Conservation (phyloP, 2,329 filamentous ascomycete species). For the Fusarium sp. region DNA sequence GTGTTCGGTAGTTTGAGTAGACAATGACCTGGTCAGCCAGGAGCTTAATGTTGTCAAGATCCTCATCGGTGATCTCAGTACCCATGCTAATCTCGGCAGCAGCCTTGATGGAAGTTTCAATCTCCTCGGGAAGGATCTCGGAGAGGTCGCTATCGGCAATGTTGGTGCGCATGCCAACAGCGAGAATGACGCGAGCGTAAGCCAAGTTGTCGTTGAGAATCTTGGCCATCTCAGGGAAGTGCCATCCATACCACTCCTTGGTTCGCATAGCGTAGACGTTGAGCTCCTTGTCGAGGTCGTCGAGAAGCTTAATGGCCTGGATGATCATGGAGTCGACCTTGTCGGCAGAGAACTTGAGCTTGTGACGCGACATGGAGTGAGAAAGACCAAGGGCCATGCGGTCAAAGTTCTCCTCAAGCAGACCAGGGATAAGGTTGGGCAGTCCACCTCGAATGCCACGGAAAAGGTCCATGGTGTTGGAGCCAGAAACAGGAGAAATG, state of each 20-base stretch:
- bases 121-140: slow-evolving; percentile 93
- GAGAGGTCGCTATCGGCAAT: slow-evolving; percentile 81
- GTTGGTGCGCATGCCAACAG: slow-evolving; percentile 89
- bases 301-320: slow-evolving; percentile 91
- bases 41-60: slow-evolving; percentile 91
- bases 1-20: slow-evolving; percentile 89
- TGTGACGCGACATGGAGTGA: slow-evolving; percentile 95
- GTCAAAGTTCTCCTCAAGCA: slow-evolving; percentile 85
- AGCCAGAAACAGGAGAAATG: slow-evolving; percentile 79
- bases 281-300: slow-evolving; percentile 97
- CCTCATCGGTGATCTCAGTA: slow-evolving; percentile 92
- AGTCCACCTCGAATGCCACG: slow-evolving; percentile 93
- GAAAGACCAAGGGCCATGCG: slow-evolving; percentile 97
- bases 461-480: slow-evolving; percentile 79
- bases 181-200: slow-evolving; percentile 87
- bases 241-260: slow-evolving; percentile 99
- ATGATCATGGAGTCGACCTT: slow-evolving; percentile 99
- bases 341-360: slow-evolving; percentile 97
- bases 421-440: slow-evolving; percentile 87
- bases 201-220: slow-evolving; percentile 97
- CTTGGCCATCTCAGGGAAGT: slow-evolving; percentile 97
- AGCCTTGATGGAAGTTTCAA: slow-evolving; percentile 89
- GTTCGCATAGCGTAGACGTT: slow-evolving; percentile 99
- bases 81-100: slow-evolving; percentile 98
- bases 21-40: slow-evolving; percentile 93